These are phyloP conservation scores for Sporothrix pallida DNA, from an alignment of 2,329 filamentous ascomycete genomes.

Conservation along the genomic window DNA sequence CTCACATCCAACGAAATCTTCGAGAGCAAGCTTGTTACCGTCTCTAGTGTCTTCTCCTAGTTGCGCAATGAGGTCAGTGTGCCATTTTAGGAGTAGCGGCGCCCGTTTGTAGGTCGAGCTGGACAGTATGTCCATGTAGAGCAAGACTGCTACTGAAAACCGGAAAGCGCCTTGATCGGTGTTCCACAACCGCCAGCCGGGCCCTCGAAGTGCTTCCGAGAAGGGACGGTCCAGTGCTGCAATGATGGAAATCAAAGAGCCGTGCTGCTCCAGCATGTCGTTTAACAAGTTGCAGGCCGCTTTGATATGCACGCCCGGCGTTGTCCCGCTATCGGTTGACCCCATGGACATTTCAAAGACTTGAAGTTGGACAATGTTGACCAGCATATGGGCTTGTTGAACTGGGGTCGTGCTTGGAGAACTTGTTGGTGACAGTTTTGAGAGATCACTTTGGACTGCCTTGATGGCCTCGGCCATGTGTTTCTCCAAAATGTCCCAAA, in stretches of 20 bases:
- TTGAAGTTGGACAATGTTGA: slow-evolving; percentile 7
- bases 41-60: neutral
- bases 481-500: neutral
- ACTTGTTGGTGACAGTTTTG: no score
- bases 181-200: slow-evolving; percentile 2
- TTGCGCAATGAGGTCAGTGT: neutral
- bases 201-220: neutral
- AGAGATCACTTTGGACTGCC: neutral
- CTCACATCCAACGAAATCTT: neutral
- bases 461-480: neutral
- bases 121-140: neutral
- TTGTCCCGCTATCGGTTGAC: neutral
- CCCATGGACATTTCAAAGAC: neutral
- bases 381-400: neutral
- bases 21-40: neutral
- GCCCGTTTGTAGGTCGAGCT: neutral
- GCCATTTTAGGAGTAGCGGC: neutral
- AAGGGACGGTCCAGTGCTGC: neutral
- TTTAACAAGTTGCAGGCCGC: neutral
- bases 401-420: neutral
- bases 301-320: neutral
- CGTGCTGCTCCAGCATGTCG: neutral
- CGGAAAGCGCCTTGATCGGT: neutral
- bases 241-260: neutral
- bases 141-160: neutral